Evolutionary conservation across 495 filamentous ascomycete species (phyloP), one percentile per base, ranked within the genome.

Genomic region (Penicillium samsonianum): DNA sequence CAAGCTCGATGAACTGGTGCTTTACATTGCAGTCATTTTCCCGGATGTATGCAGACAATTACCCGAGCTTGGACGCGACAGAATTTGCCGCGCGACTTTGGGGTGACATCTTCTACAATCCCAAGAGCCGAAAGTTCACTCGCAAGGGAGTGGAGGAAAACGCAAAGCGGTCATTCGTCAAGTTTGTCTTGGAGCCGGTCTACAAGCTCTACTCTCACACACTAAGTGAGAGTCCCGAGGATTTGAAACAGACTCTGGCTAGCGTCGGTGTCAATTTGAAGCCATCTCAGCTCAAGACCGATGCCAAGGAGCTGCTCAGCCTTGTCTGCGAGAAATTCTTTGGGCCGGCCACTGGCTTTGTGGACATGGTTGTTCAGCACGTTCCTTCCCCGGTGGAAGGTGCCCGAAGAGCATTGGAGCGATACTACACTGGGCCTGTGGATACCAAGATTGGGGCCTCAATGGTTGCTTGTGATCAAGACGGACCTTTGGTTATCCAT

Each of bases 121-220:
- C 94, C 0, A 78, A 76, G 60, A 93, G 88, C 70, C 86, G 93
- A 43, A 93, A 88, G 53, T 98, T 98, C 65, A 94, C 89, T 40
- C 83, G 94, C 53, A 96, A 94, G 66, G 86, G 84, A 30, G 67
- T 90, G 22, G 94, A 98, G 66, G 84, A 92, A 60, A 77, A 82
- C 30, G 85, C 91, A 9, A 93, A 87, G 70, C 81, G 94, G 41
- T 87, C 90, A 9, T 98, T 98, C 73, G 90, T 98, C 59, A 87
- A 96, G 67, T 98, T 98, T 63, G 82, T 98, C 35, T 77, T 98
- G 40, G 95, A 98, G 67, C 95, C 94, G 25, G 90, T 98, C 55
- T 98, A 98, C 79, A 98, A 98, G 68, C 79, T 98, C 31, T 98
- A 94, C 72, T 92, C 93, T 7, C 95, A 98, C 63, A 94, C 93